Conservation (phyloP, 495 filamentous ascomycete species). For the Darksidea phi region DNA sequence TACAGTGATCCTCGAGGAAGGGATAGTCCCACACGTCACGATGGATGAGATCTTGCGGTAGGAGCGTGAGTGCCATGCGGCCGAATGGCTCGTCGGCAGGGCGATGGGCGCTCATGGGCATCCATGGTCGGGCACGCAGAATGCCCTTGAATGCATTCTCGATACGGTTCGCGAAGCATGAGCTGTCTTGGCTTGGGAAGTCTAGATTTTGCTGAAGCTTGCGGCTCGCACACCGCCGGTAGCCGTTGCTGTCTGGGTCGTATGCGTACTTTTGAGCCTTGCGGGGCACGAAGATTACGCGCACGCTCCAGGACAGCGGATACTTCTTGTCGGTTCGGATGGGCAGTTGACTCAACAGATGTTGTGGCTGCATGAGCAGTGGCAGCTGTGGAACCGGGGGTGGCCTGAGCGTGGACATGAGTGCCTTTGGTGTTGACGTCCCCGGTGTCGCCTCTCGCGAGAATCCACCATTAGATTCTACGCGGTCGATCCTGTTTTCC, state of each 20-base stretch:
- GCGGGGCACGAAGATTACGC: slow-evolving; percentile 36
- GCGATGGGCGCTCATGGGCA: slow-evolving; percentile 34
- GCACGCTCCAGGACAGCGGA: slow-evolving; percentile 33
- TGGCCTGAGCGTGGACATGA: slow-evolving; percentile 17
- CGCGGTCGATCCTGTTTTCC: slow-evolving; percentile 35
- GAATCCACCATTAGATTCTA: slow-evolving; percentile 20
- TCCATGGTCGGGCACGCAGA: slow-evolving; percentile 37
- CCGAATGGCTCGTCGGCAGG: slow-evolving; percentile 31
- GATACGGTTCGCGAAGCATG: slow-evolving; percentile 33
- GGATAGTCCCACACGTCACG: slow-evolving; percentile 38
- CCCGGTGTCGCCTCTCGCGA: slow-evolving; percentile 31
- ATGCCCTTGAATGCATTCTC: slow-evolving; percentile 34
- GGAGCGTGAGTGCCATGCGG: slow-evolving; percentile 26
- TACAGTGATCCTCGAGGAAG: slow-evolving; percentile 40
- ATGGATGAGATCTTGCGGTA: slow-evolving; percentile 31
- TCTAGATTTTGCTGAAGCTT: slow-evolving; percentile 36
- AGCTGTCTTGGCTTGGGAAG: slow-evolving; percentile 32
- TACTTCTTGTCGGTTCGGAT: slow-evolving; percentile 37
- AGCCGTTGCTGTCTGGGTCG: slow-evolving; percentile 35
- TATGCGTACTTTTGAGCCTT: slow-evolving; percentile 34
- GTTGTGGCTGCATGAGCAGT: slow-evolving; percentile 20
- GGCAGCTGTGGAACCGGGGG: slow-evolving; percentile 23
- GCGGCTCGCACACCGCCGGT: slow-evolving; percentile 35
- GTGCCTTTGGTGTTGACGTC: slow-evolving; percentile 22
- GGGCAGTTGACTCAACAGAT: slow-evolving; percentile 29